Percentiles rank a stretch among this genome's conserved stretches.
Conservation (phyloP, 2,329 filamentous ascomycete species). For the Cercospora sesami region DNA sequence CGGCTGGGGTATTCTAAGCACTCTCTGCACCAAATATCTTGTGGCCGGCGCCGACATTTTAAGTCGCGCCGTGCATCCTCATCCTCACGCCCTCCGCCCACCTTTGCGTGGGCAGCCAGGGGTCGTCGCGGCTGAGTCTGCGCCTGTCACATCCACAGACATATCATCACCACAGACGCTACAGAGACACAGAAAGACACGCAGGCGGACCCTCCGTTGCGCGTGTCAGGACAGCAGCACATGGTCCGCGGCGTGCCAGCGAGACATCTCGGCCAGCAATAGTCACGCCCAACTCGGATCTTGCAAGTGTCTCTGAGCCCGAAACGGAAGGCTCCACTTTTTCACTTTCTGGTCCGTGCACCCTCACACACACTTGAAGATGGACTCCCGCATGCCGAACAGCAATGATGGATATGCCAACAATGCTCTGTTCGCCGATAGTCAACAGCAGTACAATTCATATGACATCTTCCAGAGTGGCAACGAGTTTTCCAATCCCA, state of each 20-base stretch:
- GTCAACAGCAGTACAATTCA: conserved; percentile 32
- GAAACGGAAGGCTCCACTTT: conserved; percentile 11
- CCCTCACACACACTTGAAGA: background rate
- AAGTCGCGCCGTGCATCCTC: conserved; percentile 29
- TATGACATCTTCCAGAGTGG: conserved; percentile 37
- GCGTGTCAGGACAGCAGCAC: conserved; percentile 5
- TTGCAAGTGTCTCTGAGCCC: conserved; percentile 14
- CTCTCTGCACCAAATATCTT: conserved; percentile 16
- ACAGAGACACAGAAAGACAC: conserved; percentile 2
- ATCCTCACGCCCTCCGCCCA: conserved; percentile 11
- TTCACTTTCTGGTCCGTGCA: conserved; percentile 3
- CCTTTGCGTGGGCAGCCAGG: conserved; percentile 18
- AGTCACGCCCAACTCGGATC: conserved; percentile 13
- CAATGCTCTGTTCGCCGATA: conserved; percentile 34
- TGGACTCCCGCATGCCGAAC: conserved; percentile 14
- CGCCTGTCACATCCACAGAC: conserved; percentile 5
- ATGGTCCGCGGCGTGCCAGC: conserved; percentile 15
- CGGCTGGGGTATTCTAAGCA: conserved; percentile 18
- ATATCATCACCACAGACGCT: background rate
- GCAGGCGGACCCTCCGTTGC: conserved; percentile 7
- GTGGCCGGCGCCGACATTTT: conserved; percentile 25
- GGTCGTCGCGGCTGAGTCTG: conserved; percentile 13
- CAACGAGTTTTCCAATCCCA: conserved; percentile 30
- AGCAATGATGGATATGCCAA: conserved; percentile 34
- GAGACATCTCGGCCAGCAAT: conserved; percentile 14